These are phyloP conservation scores for Puccinia triticina DNA, from an alignment of 1,284 basidiomycete genomes.

Conservation along the genomic window DNA sequence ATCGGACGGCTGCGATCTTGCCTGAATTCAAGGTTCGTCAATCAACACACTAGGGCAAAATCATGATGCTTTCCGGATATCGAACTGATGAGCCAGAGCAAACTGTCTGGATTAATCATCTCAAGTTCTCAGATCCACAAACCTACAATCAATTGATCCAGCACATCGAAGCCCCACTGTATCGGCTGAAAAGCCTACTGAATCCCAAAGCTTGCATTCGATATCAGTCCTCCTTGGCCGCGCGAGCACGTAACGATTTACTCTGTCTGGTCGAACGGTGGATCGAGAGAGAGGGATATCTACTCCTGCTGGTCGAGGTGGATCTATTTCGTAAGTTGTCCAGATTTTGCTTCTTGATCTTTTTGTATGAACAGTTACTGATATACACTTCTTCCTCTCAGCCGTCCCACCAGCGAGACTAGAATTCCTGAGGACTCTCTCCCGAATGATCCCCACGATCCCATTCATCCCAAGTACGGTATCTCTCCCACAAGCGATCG, in stretches of 20 bases:
- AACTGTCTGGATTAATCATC: background rate
- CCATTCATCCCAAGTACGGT: conserved; percentile 45
- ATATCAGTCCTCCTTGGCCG: conserved; percentile 11
- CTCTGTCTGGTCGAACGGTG: conserved; percentile 21
- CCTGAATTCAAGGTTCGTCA: conserved; percentile 34
- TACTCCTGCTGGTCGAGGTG: conserved; percentile 41
- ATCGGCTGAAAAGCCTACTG: conserved; percentile 38
- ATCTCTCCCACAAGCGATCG: conserved; percentile 5
- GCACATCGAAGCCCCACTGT: conserved; percentile 26
- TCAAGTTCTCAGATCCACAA: conserved; percentile 38
- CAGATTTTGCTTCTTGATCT: background rate
- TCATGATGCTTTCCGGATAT: background rate
- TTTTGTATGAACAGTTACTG: background rate
- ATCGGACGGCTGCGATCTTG: conserved; percentile 18
- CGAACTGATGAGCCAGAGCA: background rate
- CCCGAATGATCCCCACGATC: conserved; percentile 37
- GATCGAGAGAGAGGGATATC: conserved; percentile 45
- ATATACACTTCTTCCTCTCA: background rate
- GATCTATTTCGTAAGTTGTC: conserved; percentile 27
- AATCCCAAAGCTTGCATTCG: conserved; percentile 21
- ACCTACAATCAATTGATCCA: conserved; percentile 35
- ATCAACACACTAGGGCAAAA: background rate
- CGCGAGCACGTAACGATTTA: conserved; percentile 15
- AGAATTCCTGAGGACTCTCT: conserved; percentile 35
- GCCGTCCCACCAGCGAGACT: conserved; percentile 35